Conservation (phyloP, 192 early-diverging fungal genomes). For the Dissophora globulifera region DNA sequence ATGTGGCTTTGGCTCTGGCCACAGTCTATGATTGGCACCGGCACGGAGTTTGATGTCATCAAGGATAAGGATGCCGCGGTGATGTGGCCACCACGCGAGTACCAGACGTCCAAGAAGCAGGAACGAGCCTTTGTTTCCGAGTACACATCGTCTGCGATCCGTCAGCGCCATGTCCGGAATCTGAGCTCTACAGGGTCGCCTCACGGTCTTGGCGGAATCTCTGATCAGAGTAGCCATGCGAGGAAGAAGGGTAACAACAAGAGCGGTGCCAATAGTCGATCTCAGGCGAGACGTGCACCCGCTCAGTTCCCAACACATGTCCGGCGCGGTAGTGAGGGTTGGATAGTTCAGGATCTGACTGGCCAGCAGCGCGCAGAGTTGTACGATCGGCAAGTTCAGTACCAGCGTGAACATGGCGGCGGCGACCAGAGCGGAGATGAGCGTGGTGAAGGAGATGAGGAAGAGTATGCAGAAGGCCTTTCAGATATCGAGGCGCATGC, state of each 20-base stretch:
- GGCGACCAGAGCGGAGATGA: conserved; percentile 6
- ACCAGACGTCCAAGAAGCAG: conserved; percentile 52
- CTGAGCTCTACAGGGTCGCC: conserved; percentile 22
- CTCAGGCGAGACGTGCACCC: not conserved
- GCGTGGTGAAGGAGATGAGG: conserved; percentile 20
- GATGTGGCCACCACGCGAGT: conserved; percentile 83
- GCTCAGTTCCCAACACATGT: conserved; percentile 44
- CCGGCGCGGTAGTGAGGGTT: conserved; percentile 49
- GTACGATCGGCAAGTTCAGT: conserved; percentile 56
- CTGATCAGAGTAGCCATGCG: too few relatives aligned
- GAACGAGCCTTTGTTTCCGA: conserved; percentile 35
- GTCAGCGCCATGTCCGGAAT: conserved; percentile 9
- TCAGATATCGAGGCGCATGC: conserved; percentile 39
- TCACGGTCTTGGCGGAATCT: not conserved
- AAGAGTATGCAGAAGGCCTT: conserved; percentile 38
- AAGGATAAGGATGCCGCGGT: conserved; percentile 51
- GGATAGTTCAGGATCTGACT: conserved; percentile 54
- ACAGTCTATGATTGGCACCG: conserved; percentile 65
- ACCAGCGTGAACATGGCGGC: conserved; percentile 46
- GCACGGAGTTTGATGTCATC: conserved; percentile 71
- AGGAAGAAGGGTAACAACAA: not conserved
- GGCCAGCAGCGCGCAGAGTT: conserved; percentile 51
- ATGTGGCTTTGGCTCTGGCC: conserved; percentile 84
- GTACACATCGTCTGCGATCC: conserved; percentile 30
- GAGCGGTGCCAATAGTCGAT: not conserved